Conservation (phyloP, 345 rosid genomes). For the Citrus unshiu region DNA sequence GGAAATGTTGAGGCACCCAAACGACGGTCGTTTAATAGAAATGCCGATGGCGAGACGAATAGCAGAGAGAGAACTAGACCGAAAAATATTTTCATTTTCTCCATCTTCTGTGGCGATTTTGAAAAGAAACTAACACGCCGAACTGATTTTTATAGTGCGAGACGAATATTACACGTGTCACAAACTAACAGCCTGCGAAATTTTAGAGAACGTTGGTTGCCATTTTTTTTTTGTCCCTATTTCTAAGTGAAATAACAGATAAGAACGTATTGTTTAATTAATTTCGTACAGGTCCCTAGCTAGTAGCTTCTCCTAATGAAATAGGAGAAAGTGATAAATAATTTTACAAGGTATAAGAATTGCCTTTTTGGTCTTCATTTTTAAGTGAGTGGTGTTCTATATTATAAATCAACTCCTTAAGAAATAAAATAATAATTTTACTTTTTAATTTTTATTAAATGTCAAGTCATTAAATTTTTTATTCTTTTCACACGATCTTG, state of each 20-base stretch:
- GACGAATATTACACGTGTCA: conserved; percentile 17
- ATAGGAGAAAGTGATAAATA: no score
- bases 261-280: background rate
- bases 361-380: no score
- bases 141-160: background rate
- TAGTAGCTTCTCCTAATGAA: no score
- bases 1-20: conserved; percentile 52
- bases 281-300: no score
- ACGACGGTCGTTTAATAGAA: conserved; percentile 25
- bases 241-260: background rate
- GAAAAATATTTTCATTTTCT: conserved; percentile 15
- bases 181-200: conserved; percentile 19
- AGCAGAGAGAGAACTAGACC: conserved; percentile 19
- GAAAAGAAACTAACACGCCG: no score
- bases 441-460: no score
- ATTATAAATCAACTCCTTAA: no score
- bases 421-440: no score
- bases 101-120: conserved; percentile 29
- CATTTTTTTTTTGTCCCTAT: background rate
- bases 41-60: conserved; percentile 23
- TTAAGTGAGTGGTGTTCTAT: no score
- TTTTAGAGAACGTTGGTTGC: conserved; percentile 20
- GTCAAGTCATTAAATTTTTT: no score
- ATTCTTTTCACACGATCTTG: no score
- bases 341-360: no score